These are phyloP conservation scores for Trichoderma asperellum DNA, from an alignment of 2,329 filamentous ascomycete species.

Conservation along the genomic window DNA sequence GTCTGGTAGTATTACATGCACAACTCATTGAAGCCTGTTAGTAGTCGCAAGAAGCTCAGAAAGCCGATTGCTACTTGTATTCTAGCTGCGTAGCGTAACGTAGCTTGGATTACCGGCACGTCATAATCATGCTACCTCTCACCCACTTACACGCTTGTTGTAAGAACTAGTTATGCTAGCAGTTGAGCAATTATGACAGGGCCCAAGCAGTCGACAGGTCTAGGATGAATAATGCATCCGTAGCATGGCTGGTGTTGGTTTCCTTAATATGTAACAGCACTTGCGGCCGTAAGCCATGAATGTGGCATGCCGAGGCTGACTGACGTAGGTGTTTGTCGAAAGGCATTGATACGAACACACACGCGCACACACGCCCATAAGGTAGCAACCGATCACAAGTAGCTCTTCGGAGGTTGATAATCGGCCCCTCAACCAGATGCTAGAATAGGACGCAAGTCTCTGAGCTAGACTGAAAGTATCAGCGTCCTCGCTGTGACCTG, in stretches of 20 bases:
- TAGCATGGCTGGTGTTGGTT: neutral
- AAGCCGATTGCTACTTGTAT: neutral
- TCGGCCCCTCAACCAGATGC: neutral
- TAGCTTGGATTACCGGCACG: neutral
- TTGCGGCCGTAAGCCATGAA: neutral
- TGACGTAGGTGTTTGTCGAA: neutral
- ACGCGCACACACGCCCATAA: neutral
- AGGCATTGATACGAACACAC: neutral
- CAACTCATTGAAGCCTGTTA: neutral
- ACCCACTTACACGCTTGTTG: neutral
- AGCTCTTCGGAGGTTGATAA: neutral
- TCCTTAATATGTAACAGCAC: neutral
- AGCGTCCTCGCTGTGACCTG: slow-evolving; percentile 18
- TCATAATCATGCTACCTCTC: neutral
- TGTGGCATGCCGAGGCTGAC: neutral
- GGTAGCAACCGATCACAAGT: neutral
- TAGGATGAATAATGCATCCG: neutral
- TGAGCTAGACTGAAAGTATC: slow-evolving; percentile 6
- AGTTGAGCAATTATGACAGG: neutral
- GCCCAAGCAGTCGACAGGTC: neutral
- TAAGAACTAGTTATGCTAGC: neutral
- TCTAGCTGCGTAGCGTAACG: neutral
- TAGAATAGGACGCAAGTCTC: neutral
- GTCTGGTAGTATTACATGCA: neutral
- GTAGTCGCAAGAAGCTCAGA: neutral